phyloP scores from a whole-genome alignment of 139 green algal genomes.

The Chlorella vulgaris region DNA sequence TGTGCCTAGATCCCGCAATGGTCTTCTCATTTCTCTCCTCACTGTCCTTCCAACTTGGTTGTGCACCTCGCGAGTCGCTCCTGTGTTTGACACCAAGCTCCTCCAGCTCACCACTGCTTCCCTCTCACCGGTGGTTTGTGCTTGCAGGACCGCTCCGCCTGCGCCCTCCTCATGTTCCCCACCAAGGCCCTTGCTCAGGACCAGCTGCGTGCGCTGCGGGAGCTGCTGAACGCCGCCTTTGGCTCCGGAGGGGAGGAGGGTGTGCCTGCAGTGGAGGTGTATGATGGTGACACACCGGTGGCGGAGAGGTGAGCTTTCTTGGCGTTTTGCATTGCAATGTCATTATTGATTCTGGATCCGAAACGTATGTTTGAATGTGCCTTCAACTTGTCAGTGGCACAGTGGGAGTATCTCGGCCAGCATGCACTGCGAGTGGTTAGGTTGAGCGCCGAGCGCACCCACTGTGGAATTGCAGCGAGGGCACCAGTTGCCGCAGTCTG shows the following conservation, averaged over 20 bases:
- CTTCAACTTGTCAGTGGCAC: background rate
- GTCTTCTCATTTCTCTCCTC: no score
- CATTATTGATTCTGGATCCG: no score
- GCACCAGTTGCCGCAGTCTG: no score
- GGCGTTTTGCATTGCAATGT: no score
- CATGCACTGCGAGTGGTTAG: background rate
- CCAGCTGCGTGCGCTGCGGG: constrained; percentile 72
- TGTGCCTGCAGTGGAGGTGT: constrained; percentile 65
- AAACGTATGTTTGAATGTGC: no score
- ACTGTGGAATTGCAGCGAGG: no score
- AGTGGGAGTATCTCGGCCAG: background rate
- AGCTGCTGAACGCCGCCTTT: constrained; percentile 62
- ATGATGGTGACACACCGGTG: constrained; percentile 87
- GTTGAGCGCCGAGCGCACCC: no score
- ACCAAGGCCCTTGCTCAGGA: constrained; percentile 90
- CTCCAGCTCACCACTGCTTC: background rate
- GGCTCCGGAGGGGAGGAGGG: constrained; percentile 34
- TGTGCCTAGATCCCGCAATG: no score
- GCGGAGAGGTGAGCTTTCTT: constrained; percentile 39
- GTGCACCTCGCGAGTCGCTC: no score
- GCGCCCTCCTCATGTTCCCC: constrained; percentile 92
- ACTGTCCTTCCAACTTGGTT: no score
- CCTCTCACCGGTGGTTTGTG: background rate
- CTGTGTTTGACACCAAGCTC: background rate
- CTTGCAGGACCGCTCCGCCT: constrained; percentile 53